Evolutionary conservation across 495 filamentous ascomycete genomes (phyloP), one percentile per base, ranked within the genome.

Genomic region (Trichoderma erinaceum): DNA sequence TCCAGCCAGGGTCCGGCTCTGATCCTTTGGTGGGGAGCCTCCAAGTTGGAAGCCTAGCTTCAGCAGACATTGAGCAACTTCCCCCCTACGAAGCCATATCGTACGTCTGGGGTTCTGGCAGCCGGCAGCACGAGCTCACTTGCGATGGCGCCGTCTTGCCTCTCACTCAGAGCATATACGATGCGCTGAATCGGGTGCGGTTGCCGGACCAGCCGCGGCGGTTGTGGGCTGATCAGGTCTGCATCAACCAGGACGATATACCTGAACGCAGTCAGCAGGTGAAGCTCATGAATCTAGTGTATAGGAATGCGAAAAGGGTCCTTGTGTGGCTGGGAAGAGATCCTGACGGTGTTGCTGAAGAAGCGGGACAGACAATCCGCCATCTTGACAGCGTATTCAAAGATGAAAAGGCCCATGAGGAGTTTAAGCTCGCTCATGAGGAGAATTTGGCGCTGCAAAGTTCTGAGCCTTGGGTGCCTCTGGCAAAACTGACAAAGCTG

Each of bases 191-290:
- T 25, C 48, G 50, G 12, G 23, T 67, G 7, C 23, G 66, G 21
- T 21, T 64, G 50, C 66, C 50, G 38, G 66, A 63, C 35, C 48
- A 15, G 15, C 15, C 48, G 4, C 52, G 66, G 4, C 21, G 48
- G 16, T 52, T 75, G 0, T 75, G 73, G 75, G 63, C 72, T 16
- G 78, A 81, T 43, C 72, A 78, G 2, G 67, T 80, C n/a, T 81
- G 79, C 69, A 78, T 80, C 68, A 71, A 81, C 69, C 79, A 81
- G 35, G 29, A 61, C 11, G 70, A 80, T 65, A 15, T 70, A 0
- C 25, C 50, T 0, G 78, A 81, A 56, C 72, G 71, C 68, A 68
- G 64, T 4, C 27, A 67, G 21, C 78, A 81, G 65, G 78, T 81
- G 1, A 43, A 43, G 25, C 61, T 73, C 13, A 80, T 81, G 78